Percentiles rank a stretch among this genome's conserved stretches.
These are phyloP conservation scores for Penicillium roqueforti DNA, from an alignment of 495 filamentous ascomycete genomes.

Conservation along the genomic window DNA sequence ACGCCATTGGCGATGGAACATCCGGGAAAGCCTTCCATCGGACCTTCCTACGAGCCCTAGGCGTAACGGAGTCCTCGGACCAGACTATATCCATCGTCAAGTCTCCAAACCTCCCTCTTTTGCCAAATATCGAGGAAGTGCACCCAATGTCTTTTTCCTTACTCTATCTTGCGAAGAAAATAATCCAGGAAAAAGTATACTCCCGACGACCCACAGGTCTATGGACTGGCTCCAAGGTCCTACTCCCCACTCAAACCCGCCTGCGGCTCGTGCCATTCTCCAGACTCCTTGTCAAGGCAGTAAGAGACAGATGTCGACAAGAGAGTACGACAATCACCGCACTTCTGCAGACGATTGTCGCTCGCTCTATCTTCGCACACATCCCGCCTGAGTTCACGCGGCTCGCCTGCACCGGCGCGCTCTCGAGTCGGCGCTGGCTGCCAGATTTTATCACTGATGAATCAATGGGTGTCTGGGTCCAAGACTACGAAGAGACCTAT, in stretches of 20 bases:
- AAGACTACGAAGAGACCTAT: slow-evolving; percentile 21
- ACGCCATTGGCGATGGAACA: slow-evolving; percentile 32
- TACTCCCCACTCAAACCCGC: slow-evolving; percentile 16
- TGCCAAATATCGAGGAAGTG: slow-evolving; percentile 26
- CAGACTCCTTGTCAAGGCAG: slow-evolving; percentile 11
- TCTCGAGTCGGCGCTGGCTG: slow-evolving; percentile 36
- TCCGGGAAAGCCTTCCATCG: slow-evolving; percentile 37
- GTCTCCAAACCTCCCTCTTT: slow-evolving; percentile 28
- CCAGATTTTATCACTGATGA: slow-evolving; percentile 31
- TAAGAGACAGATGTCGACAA: slow-evolving; percentile 26
- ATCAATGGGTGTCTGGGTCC: slow-evolving; percentile 38
- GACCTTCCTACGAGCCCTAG: slow-evolving; percentile 28
- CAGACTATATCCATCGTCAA: slow-evolving; percentile 23
- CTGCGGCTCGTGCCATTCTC: slow-evolving; percentile 23
- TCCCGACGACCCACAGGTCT: slow-evolving; percentile 16
- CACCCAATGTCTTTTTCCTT: slow-evolving; percentile 28
- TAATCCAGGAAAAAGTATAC: slow-evolving; percentile 30
- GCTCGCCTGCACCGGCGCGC: slow-evolving; percentile 21
- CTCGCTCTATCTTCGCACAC: slow-evolving; percentile 30
- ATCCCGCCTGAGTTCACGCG: slow-evolving; percentile 21
- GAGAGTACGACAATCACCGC: slow-evolving; percentile 38
- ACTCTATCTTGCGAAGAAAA: slow-evolving; percentile 17
- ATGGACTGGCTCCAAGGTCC: slow-evolving; percentile 27
- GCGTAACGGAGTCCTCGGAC: slow-evolving; percentile 3
- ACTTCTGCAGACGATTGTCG: slow-evolving; percentile 30